Evolutionary conservation across 768 basidiomycete genomes (phyloP), one percentile per base, ranked within the genome.

Genomic region (Cystobasidium tubakii): DNA sequence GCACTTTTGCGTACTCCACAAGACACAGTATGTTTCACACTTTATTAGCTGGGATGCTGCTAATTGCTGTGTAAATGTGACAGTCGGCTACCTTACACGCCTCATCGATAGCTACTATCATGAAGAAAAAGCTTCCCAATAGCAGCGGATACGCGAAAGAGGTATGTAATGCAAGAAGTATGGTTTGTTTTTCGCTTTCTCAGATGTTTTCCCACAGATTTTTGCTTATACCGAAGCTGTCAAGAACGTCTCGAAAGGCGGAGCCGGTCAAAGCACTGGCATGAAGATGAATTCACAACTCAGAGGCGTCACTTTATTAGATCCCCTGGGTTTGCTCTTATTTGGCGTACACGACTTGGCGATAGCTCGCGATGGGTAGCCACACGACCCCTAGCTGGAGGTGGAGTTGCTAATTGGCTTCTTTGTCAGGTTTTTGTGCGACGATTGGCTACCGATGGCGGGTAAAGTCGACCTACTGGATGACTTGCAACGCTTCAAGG

Each of bases 281-380:
- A 36, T 25, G 12, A 54, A 69, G 46, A 34, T 42, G 63, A 27
- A 46, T 27, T 69, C 66, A 34, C 31, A 44, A 43, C 66, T 69
- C 55, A 46, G 66, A 13, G 42, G 44, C 21, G 34, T 69, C 13
- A 69, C 66, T 13, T 27, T 69, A 55, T 83, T 97, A 29, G 92
- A 95, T 79, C 90, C 90, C 10, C 84, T 97, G 84, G 88, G 88
- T 3, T 95, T 93, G 80, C 85, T 95, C 81, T 84, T 97, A 13
- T 95, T 97, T 77, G 94, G 93, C 6, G 92, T 92, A 0, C 87
- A 91, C 80, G 85, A 88, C 63, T 85, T 93, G 34, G 82, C 86
- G 74, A 87, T 89, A 50, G 86, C 86, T 0, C 66, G 66, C 25
- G 46, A 69, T 25, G 66, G 66, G 66, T 69, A 42, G 27, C 57